Conservation (phyloP, 345 rosid genomes). For the Kandelia obovata region DNA sequence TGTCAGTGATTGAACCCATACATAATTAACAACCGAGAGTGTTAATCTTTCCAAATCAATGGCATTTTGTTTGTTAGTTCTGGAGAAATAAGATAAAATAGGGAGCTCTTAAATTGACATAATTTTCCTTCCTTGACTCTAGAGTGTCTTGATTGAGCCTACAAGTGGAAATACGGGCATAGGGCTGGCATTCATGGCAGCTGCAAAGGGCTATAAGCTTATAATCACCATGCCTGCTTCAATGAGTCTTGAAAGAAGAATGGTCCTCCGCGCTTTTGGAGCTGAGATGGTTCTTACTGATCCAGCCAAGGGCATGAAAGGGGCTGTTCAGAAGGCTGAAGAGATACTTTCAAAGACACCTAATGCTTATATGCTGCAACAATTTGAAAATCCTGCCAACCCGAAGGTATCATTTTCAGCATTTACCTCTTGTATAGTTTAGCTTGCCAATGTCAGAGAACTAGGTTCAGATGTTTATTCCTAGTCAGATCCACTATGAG, state of each 20-base stretch:
- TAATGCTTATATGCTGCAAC: conserved; percentile 58
- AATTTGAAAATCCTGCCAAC: conserved; percentile 69
- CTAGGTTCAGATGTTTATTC: background rate
- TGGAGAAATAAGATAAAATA: background rate
- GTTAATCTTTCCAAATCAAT: too few relatives aligned
- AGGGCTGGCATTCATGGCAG: conserved; percentile 73
- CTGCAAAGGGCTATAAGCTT: conserved; percentile 67
- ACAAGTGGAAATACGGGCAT: conserved; percentile 72
- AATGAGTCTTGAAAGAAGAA: conserved; percentile 85
- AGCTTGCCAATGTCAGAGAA: conserved; percentile 6
- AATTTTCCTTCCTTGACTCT: conserved; percentile 14
- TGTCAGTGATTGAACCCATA: too few relatives aligned
- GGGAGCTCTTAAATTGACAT: conserved; percentile 10
- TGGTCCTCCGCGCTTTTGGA: conserved; percentile 71
- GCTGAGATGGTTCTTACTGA: conserved; percentile 73
- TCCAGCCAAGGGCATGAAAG: conserved; percentile 65
- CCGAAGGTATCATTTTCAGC: conserved; percentile 51
- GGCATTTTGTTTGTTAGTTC: background rate
- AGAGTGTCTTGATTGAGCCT: conserved; percentile 75
- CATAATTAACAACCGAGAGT: too few relatives aligned
- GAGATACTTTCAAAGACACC: conserved; percentile 58
- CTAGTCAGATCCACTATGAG: conserved; percentile 55
- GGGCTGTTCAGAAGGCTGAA: conserved; percentile 68
- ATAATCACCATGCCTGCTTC: conserved; percentile 77
- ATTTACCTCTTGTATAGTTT: conserved; percentile 6